Conservation (phyloP, 192 early-diverging fungal species). For the Coemansia guatemalensis region DNA sequence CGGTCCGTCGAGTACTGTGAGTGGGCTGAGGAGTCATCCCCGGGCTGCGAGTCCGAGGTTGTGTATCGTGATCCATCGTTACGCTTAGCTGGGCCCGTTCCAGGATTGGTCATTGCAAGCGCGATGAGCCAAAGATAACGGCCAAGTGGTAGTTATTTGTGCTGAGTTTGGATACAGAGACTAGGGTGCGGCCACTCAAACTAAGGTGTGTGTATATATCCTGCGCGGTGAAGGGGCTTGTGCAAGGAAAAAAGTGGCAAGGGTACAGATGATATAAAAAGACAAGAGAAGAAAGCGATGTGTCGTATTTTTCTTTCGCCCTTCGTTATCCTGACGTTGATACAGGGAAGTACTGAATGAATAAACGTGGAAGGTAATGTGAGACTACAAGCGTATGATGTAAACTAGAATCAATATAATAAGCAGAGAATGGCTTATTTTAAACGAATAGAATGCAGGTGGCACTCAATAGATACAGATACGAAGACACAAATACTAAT, state of each 20-base stretch:
- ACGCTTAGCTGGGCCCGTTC: slow-evolving; percentile 4
- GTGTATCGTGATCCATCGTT: slow-evolving; percentile 8
- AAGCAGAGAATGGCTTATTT: neutral
- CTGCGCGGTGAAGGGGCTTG: neutral
- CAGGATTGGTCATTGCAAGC: slow-evolving; percentile 10
- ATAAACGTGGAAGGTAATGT: neutral
- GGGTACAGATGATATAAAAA: neutral
- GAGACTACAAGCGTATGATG: neutral
- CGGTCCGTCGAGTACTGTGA: slow-evolving; percentile 16
- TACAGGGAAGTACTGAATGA: slow-evolving; percentile 3
- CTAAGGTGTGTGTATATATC: neutral
- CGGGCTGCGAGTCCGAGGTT: neutral
- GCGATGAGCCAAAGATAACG: neutral
- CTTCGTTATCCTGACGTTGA: neutral
- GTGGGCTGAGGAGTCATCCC: slow-evolving; percentile 3
- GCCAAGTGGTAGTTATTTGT: neutral
- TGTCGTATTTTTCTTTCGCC: neutral
- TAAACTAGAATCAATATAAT: neutral
- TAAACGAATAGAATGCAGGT: slow-evolving; percentile 1
- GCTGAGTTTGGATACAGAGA: neutral
- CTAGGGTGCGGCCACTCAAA: neutral
- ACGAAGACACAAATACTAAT: slow-evolving; percentile 4
- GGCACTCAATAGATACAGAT: slow-evolving; percentile 1
- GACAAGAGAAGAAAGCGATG: neutral
- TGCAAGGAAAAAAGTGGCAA: neutral